Base-by-base conservation (phyloP, 1,139 yeast genomes). In the Hemisphaericaspora xylofermentans region DNA sequence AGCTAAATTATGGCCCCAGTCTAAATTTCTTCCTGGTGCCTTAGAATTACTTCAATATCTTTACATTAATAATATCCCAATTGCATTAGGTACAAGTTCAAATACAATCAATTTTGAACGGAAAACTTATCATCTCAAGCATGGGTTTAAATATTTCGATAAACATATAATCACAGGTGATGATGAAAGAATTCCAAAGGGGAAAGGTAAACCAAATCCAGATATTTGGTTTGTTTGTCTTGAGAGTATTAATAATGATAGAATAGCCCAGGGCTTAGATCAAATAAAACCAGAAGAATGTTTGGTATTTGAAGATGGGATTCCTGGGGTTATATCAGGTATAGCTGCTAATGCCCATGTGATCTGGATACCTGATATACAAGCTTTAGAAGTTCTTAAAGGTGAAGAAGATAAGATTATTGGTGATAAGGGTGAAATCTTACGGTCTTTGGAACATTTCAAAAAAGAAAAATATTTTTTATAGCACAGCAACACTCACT, bases 11-110 rank as follows among this genome's bases (percentile, higher is more conserved):
- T 93, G 97, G 95, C 72, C 72, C 13, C 68, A 67, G 12, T 71
- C 88, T 33, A 53, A 66, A 35, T 84, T 86, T 57, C 64, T 93
- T 53, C 96, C 96, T 1, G 98, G 98, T 6, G 96, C 96, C 0
- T 57, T 71, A 38, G 89, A 84, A 48, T 65, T 93, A 40, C 58
- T 93, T 33, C 51, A 71, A 37, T 65, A 77, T 47, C 68, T 91
- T 45, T 60, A 53, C 48, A 54, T 49, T 16, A 65, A 68, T 7
- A 60, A 70, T 1, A 62, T 91, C 22, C 98, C 98, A 2, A 77
- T 89, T 48, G 97, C 95, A 1, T 73, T 93, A 41, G 97, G 97
- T n/a, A 91, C 98, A 2, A 86, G 96, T 8, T 88, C 96, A 2
- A 77, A 78, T 51, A 63, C 58, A 19, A 56, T 61, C 32, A 88